Evolutionary conservation across 1,284 basidiomycete species (phyloP).

Genomic region (Ganoderma lucidum): DNA sequence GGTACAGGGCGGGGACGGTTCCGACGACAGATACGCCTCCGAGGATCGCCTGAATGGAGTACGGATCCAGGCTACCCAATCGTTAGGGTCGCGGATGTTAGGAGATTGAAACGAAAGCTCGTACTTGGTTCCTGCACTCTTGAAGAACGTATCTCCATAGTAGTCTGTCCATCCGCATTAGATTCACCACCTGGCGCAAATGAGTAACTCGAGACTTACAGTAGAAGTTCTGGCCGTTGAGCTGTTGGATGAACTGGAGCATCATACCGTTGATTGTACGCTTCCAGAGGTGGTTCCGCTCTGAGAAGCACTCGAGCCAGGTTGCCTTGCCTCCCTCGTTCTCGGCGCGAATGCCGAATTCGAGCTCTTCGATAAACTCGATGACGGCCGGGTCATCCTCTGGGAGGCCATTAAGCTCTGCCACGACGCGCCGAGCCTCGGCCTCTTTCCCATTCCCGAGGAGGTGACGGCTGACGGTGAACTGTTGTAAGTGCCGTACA

Average conservation of each 20-base stretch:
- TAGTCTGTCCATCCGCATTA: slow-evolving; percentile 55
- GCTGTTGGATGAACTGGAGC: slow-evolving; percentile 83
- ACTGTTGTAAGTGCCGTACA: not conserved
- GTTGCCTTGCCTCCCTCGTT: slow-evolving; percentile 82
- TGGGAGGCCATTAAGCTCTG: slow-evolving; percentile 69
- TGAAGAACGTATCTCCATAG: slow-evolving; percentile 86
- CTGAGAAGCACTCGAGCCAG: slow-evolving; percentile 82
- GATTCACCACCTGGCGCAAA: not conserved
- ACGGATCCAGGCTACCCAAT: slow-evolving; percentile 62
- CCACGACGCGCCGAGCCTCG: slow-evolving; percentile 69
- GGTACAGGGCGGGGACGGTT: slow-evolving; percentile 68
- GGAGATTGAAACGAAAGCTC: slow-evolving; percentile 25
- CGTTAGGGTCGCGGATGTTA: not conserved
- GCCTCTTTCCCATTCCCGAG: slow-evolving; percentile 59
- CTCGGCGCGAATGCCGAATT: slow-evolving; percentile 71
- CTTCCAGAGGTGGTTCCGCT: slow-evolving; percentile 73
- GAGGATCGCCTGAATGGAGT: slow-evolving; percentile 77
- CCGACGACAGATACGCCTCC: slow-evolving; percentile 74
- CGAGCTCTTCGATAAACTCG: slow-evolving; percentile 74
- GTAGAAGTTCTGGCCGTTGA: slow-evolving; percentile 81
- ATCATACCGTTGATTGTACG: slow-evolving; percentile 82
- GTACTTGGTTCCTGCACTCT: slow-evolving; percentile 72
- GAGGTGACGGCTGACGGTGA: slow-evolving; percentile 61
- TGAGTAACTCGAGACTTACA: slow-evolving; percentile 50
- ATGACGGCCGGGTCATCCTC: slow-evolving; percentile 69